Base-by-base conservation (phyloP, 306 rosid genomes). In the Dalbergia cultrata region DNA sequence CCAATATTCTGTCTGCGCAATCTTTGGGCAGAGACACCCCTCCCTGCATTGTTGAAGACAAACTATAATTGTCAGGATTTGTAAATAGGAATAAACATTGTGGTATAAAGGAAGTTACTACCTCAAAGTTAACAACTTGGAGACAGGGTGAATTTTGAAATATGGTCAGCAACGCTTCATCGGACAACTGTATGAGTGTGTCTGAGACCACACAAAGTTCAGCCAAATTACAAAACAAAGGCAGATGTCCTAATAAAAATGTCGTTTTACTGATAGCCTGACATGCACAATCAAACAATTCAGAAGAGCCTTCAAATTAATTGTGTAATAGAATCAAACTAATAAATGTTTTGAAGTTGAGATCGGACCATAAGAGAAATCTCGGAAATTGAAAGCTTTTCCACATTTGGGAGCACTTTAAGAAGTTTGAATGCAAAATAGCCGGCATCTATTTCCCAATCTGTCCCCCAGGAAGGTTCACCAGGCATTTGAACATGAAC, bases 71-170 rank as follows among this genome's bases (percentile, higher is more conserved):
- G 9, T 62, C 1, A 6, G 19, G 43, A 62, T 31, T 31, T 16
- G 45, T 33, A 13, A 62, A 58, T 52, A 52, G 57, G 5, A 52
- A 13, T 58, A 13, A 52, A 52, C 57, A 13, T 58, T 19, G 3
- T 58, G 44, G 67, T 13, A 2, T 3, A 9, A 62, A 31, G 67
- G 10, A 62, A 31, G 67, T 62, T 62, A 62, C 0, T 52, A 52
- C 67, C 44, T 31, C 2, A 62, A 62, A 62, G 1, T 12, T 37
- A 62, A 62, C 11, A 34, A 62, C 67, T 31, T 31, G 67, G 43
- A 62, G 67, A 62, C 45, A 33, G 7, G 67, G 67, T 7, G 67
- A 62, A 4, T 62, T 62, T 33, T 17, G 67, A 17, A 62, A 62
- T 14, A 62, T 7, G n/a, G 45, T 13, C 67, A 62, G 44, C 34